phyloP scores from a whole-genome alignment of 257 asterid genomes.

The Haberlea rhodopensis region DNA sequence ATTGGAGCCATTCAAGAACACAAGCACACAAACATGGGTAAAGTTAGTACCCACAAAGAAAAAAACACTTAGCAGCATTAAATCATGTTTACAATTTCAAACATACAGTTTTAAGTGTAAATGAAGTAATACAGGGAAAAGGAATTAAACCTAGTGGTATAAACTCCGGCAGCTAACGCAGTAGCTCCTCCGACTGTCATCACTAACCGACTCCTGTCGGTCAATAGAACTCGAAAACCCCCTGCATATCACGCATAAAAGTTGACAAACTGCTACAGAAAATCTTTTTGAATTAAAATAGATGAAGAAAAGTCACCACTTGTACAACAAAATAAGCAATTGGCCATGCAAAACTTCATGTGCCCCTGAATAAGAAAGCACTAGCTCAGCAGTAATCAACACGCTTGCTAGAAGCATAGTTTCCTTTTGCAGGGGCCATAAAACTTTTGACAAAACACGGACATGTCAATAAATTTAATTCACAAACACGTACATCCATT shows the following conservation, averaged over 20 bases:
- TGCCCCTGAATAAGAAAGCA: too few relatives aligned
- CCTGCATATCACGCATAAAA: conserved; percentile 45
- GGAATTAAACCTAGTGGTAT: conserved; percentile 75
- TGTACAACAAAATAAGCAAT: conserved; percentile 11
- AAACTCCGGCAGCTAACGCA: conserved; percentile 97
- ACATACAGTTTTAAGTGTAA: background rate
- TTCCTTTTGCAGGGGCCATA: too few relatives aligned
- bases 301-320: conserved; percentile 20
- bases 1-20: background rate
- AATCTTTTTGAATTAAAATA: background rate
- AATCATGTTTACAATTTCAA: background rate
- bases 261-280: conserved; percentile 18
- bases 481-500: too few relatives aligned
- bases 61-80: background rate
- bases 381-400: too few relatives aligned
- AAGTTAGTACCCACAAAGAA: background rate
- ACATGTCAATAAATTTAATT: too few relatives aligned
- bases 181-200: conserved; percentile 98
- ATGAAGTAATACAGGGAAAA: conserved; percentile 5
- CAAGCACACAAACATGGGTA: background rate
- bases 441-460: too few relatives aligned
- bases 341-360: conserved; percentile 1
- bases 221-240: conserved; percentile 71
- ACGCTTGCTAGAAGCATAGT: too few relatives aligned
- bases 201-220: conserved; percentile 75